Evolutionary conservation across 208 protist genomes (phyloP), one percentile per base, ranked within the genome.

Genomic region (Trypanosomatidae sp.): DNA sequence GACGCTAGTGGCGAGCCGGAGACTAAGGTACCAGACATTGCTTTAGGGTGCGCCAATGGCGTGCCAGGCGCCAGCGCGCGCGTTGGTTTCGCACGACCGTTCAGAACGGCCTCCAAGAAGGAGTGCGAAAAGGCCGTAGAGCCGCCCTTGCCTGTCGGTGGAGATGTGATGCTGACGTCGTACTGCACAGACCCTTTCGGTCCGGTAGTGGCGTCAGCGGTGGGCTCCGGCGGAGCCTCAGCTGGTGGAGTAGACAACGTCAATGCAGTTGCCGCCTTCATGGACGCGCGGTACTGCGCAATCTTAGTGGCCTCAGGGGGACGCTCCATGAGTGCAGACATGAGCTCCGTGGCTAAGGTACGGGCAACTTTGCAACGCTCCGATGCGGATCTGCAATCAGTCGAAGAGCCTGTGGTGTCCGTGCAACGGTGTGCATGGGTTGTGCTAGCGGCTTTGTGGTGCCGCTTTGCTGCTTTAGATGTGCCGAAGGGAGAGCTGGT

Each of bases 341-440:
- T 84, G 77, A 84, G 86, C 53, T 86, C 83, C 12, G 76, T 77
- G 3, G 89, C 89, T 39, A 93, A 46, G 22, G 77, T 60, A 44
- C 84, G 80, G 3, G 79, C 82, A 3, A 69, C 75, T 7, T 73
- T 79, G 78, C 89, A 88, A 7, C 67, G 73, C 53, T 86, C 81
- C 17, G 60, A 39, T 5, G 66, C 43, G 13, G 59, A 60, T 13
- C 72, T 46, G 39, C 52, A 25, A 10, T 64, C 68, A 7, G 68
- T 28, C 7, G 25, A 43, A 47, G 68, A 41, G 2, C 36, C 56
- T 30, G 47, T 33, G 66, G 17, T 10, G 19, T 30, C 47, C n/a
- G 30, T 19, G 66, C 66, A 41, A 8, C 66, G 66, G 49, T 59
- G 47, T 44, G 49, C 30, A n/a, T 69, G 30, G 33, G 66, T 7